Conservation (phyloP, 768 basidiomycete genomes). For the Cyclocybe aegerita region DNA sequence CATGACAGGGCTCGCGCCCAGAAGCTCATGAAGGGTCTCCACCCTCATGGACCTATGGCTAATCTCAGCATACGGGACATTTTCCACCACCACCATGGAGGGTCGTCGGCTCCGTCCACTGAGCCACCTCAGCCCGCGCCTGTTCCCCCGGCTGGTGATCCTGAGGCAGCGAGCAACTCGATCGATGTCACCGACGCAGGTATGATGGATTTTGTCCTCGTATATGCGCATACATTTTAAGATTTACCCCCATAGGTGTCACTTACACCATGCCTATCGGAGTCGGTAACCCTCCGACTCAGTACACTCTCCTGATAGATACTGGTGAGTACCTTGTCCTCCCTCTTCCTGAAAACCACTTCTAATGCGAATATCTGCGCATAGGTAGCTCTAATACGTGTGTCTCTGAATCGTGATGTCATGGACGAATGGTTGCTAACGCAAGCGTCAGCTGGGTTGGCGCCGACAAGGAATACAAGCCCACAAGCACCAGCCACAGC, state of each 20-base stretch:
- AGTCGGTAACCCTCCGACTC: conserved; percentile 49
- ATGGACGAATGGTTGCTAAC: neutral
- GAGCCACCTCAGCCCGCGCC: conserved; percentile 11
- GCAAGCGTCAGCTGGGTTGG: conserved; percentile 45
- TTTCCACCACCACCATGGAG: conserved; percentile 17
- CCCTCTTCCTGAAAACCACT: neutral
- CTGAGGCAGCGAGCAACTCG: conserved; percentile 25
- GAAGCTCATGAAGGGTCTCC: conserved; percentile 53
- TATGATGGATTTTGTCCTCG: conserved; percentile 13
- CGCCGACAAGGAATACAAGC: conserved; percentile 43
- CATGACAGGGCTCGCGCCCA: conserved; percentile 54
- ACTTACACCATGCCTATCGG: conserved; percentile 54
- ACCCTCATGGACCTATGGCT: conserved; percentile 51
- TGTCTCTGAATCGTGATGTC: neutral
- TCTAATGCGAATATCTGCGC: conserved; percentile 1
- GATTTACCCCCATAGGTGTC: conserved; percentile 26
- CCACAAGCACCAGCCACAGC: conserved; percentile 43
- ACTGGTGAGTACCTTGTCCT: conserved; percentile 36
- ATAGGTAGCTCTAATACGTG: conserved; percentile 35
- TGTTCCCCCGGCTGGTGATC: conserved; percentile 18
- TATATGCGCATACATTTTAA: neutral
- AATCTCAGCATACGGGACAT: conserved; percentile 11
- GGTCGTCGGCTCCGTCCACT: conserved; percentile 5
- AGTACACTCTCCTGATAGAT: conserved; percentile 56
- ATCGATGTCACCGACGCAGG: conserved; percentile 61